Evolutionary conservation across 768 basidiomycete genomes (phyloP).

Genomic region (Epithele typhae): DNA sequence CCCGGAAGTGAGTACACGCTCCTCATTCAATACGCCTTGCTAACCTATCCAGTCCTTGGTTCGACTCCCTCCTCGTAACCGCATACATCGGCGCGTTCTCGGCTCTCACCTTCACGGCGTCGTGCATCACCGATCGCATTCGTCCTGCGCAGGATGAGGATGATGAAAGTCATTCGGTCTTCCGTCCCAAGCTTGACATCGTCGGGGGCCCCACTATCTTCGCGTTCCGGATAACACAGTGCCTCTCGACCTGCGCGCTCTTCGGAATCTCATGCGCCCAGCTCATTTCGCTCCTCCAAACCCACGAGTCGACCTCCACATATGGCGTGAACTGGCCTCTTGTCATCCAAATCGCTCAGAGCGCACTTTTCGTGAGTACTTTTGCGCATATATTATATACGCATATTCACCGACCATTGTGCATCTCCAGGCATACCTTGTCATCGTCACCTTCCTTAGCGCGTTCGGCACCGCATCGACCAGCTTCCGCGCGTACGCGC

Average conservation of each 20-base stretch:
- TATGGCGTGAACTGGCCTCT: constrained; percentile 7
- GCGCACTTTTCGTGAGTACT: no score
- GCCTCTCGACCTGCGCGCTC: no score
- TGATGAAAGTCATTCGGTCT: background rate
- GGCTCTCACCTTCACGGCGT: background rate
- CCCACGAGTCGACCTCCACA: constrained; percentile 3
- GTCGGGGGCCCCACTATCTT: no score
- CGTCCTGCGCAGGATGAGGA: background rate
- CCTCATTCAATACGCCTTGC: no score
- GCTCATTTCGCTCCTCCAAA: no score
- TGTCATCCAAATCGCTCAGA: no score
- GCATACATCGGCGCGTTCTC: background rate
- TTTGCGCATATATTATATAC: no score
- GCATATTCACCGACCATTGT: constrained; percentile 21
- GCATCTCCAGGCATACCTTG: constrained; percentile 16
- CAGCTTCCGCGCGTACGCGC: no score
- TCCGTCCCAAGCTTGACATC: background rate
- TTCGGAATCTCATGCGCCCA: no score
- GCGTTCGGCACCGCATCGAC: no score
- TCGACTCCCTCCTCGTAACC: background rate
- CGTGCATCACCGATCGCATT: constrained; percentile 22
- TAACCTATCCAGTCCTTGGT: background rate
- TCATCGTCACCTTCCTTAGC: constrained; percentile 36
- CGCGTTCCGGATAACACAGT: no score
- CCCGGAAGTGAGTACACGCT: background rate